Evolutionary conservation across 768 basidiomycete species (phyloP), one percentile per base, ranked within the genome.

Genomic region (Mrakia gelida): DNA sequence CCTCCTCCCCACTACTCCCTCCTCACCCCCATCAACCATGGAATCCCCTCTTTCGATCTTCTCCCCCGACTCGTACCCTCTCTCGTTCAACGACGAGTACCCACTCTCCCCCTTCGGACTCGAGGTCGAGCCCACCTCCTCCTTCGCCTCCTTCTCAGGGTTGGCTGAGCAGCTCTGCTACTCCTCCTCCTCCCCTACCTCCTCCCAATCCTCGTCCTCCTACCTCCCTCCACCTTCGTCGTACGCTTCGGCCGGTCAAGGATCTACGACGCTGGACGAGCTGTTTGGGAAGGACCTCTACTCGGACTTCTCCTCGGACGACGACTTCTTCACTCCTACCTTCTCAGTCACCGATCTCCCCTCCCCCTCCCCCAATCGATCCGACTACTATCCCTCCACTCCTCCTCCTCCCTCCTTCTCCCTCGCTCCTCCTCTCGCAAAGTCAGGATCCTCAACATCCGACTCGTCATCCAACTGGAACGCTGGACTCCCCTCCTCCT

Each of bases 281-380:
- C 9, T 59, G 59, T 59, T 59, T 28, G 59, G 59, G 28, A 59
- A 59, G 59, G 59, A 59, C 59, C 59, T 59, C 59, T 59, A 59
- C 59, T 59, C 59, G 28, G 59, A 59, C 67, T 70, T 41, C 38
- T 38, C 67, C 21, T 70, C 67, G 67, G 67, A 70, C 67, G 67
- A 70, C 67, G 67, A 70, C 38, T 70, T 70, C 67, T 70, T 70
- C 67, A 70, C 67, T 18, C 67, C 67, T 34, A 70, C 67, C 38
- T 70, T 70, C 41, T 70, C 67, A 10, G 26, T 43, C 34, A 70
- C 15, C 16, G 67, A 70, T 41, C 67, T 70, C 23, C 67, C 67
- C 67, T 70, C 67, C 4, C 67, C 67, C 34, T 70, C 67, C 15
- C 21, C 32, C 38, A 3, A 41, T 7, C 30, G 65, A 7, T 68